Conservation (phyloP, 2,329 filamentous ascomycete species). For the Bimuria novae-zelandiae region DNA sequence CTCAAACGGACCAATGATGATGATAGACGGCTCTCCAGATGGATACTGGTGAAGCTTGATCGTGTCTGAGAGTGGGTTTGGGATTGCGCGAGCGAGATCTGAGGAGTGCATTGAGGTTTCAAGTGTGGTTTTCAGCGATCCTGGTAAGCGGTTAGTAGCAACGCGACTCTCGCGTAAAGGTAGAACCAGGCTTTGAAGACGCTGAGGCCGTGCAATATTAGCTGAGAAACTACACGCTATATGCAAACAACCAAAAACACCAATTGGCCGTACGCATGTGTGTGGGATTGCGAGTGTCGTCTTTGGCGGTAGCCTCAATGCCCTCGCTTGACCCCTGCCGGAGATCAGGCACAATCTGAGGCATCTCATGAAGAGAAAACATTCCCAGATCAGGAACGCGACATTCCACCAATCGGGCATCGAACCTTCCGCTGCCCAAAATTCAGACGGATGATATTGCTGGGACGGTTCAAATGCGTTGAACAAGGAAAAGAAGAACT, state of each 20-base stretch:
- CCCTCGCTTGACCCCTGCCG: slow-evolving; percentile 17
- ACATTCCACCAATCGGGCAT: slow-evolving; percentile 16
- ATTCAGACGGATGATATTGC: too few species aligned
- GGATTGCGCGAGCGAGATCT: slow-evolving; percentile 22
- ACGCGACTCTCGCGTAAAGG: too few species aligned
- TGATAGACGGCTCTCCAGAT: background rate
- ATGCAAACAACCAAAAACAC: too few species aligned
- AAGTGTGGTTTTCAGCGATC: too few species aligned
- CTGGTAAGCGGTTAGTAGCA: too few species aligned
- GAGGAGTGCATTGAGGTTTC: slow-evolving; percentile 30
- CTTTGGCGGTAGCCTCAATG: too few species aligned
- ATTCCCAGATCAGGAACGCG: background rate
- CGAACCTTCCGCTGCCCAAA: background rate
- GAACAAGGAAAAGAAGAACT: slow-evolving; percentile 1
- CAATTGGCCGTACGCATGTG: too few species aligned
- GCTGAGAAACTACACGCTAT: too few species aligned
- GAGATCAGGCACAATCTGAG: slow-evolving; percentile 25
- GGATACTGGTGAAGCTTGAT: slow-evolving; percentile 10
- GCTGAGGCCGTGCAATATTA: too few species aligned
- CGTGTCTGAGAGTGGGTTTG: slow-evolving; percentile 25
- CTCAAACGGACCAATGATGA: slow-evolving; percentile 18
- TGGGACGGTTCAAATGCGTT: slow-evolving; percentile 19
- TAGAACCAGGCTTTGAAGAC: too few species aligned
- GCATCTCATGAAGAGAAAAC: slow-evolving; percentile 19
- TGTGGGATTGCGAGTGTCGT: too few species aligned